Evolutionary conservation across 106 monocot species (phyloP), one percentile per base, ranked within the genome.

Genomic region (Platanthera guangdongensis): DNA sequence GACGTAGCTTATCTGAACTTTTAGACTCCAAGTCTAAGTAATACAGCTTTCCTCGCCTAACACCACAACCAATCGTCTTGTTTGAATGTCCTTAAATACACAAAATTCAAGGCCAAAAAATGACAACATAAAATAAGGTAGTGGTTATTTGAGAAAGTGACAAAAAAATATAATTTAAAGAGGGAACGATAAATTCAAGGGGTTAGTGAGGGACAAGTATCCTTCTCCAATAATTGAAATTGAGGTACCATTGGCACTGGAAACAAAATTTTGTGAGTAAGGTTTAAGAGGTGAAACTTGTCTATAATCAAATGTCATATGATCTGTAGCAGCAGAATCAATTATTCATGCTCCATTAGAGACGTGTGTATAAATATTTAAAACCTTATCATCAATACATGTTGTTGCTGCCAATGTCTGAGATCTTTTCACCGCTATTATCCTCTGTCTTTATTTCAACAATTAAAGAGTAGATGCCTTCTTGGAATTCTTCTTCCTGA

Each of bases 31-130:
- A 68, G 67, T 78, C 50, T 1, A 78, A 78, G 68, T 70, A 78
- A 54, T 69, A 68, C 22, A 78, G 0, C 69, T 78, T 78, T 18
- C 0, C 76, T 47, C 63, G n/a, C 76, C 60, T 77, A 63, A 77
- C 76, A 77, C 60, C 47, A 63, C 60, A 63, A 77, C 63, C 68
- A 80, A 60, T 80, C 49, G 47, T 80, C 32, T 39, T 18, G 79
- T 80, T 28, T 22, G 47, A 18, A 60, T 80, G 57, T 62, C 72
- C 59, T 73, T 59, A 50, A 80, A 68, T 2, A 70, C 78, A 78
- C 68, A 78, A 78, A 52, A 52, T 7, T 78, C 51, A 65, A 53
- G 68, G 48, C 77, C 0, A 77, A 49, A 77, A 47, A 78, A 62
- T 69, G 11, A 76, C 57, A 15, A 76, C 76, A 78, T 50, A 78